Conservation (phyloP, 352 stramenopile genomes). For the Globisporangium cylindrosporum region DNA sequence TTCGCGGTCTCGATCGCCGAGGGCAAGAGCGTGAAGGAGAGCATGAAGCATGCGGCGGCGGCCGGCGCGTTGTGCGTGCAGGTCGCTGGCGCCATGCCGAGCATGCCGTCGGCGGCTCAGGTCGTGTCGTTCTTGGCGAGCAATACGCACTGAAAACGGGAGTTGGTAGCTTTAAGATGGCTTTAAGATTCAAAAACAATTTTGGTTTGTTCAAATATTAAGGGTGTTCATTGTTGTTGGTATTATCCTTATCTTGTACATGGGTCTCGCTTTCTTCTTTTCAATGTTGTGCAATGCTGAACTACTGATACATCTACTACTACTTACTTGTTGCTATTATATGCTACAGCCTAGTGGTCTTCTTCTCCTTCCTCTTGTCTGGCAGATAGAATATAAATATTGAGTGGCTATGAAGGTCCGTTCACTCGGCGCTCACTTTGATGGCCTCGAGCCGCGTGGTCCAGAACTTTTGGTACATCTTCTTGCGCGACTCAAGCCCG, state of each 20-base stretch:
- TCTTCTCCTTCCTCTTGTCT: not conserved
- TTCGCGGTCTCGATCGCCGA: slow-evolving; percentile 66
- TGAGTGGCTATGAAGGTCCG: too few species aligned
- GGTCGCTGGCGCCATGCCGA: slow-evolving; percentile 56
- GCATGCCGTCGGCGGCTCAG: slow-evolving; percentile 49
- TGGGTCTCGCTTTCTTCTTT: not conserved
- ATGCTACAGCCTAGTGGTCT: slow-evolving; percentile 4
- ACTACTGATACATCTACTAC: not conserved
- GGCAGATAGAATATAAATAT: slow-evolving; percentile 12
- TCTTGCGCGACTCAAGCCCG: slow-evolving; percentile 35
- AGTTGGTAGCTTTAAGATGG: not conserved
- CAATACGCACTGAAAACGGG: not conserved
- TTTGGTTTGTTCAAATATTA: not conserved
- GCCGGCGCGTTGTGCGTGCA: slow-evolving; percentile 72
- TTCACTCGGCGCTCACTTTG: slow-evolving; percentile 15
- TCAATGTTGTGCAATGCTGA: not conserved
- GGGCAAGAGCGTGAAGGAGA: slow-evolving; percentile 40
- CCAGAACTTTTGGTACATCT: slow-evolving; percentile 27
- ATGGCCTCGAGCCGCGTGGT: slow-evolving; percentile 15
- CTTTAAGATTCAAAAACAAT: not conserved
- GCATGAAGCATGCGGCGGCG: slow-evolving; percentile 50
- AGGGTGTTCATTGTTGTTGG: not conserved
- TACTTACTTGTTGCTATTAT: not conserved
- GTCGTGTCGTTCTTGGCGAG: slow-evolving; percentile 30
- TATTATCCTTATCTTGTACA: not conserved